Evolutionary conservation across 2,329 filamentous ascomycete species (phyloP).

Genomic region (Curvularia eragrostidis): DNA sequence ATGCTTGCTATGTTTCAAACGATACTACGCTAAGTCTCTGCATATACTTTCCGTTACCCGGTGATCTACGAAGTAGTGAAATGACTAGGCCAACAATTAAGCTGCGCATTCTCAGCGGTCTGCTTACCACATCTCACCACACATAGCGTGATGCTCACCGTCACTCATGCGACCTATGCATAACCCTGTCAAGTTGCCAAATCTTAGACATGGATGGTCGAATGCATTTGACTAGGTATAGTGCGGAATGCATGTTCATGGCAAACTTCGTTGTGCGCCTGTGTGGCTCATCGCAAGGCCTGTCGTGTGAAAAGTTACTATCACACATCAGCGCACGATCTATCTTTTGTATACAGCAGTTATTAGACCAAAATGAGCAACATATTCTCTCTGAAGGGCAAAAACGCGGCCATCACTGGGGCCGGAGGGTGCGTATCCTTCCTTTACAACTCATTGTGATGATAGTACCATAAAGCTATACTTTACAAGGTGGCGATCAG

Average conservation of each 20-base stretch:
- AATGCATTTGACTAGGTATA: neutral
- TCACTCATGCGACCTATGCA: neutral
- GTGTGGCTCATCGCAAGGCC: neutral
- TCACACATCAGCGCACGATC: neutral
- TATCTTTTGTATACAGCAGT: neutral
- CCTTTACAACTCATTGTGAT: slow-evolving; percentile 2
- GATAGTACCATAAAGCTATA: slow-evolving; percentile 4
- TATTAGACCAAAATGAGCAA: neutral
- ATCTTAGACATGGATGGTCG: neutral
- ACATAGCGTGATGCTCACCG: neutral
- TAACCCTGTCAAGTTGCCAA: neutral
- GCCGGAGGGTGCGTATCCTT: slow-evolving; percentile 5
- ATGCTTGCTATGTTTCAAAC: neutral
- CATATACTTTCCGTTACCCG: neutral
- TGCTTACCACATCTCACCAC: slow-evolving; percentile 2
- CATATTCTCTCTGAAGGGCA: slow-evolving; percentile 5
- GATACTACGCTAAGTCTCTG: neutral
- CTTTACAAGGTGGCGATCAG: neutral
- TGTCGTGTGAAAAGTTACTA: neutral
- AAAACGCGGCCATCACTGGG: slow-evolving; percentile 4
- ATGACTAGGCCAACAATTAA: slow-evolving; percentile 1
- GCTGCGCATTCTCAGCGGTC: neutral
- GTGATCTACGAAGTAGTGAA: neutral
- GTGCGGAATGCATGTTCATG: neutral
- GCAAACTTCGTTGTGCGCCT: neutral